Evolutionary conservation across 192 early-diverging fungal genomes (phyloP), one percentile per base, ranked within the genome.

Genomic region (Coemansia sp.): DNA sequence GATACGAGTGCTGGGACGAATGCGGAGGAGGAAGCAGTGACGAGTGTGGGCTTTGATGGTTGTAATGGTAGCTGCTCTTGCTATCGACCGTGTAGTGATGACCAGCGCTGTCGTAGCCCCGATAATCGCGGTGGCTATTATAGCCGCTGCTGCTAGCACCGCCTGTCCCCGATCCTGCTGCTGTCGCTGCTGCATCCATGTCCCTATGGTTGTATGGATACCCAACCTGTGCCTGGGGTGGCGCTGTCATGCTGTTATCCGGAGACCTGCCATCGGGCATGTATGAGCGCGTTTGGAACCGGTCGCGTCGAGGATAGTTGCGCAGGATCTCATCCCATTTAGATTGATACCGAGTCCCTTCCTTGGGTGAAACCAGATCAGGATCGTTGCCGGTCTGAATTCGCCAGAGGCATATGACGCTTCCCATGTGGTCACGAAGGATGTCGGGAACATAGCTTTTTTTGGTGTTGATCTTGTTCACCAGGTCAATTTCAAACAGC

Each of bases 241-340:
- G 60, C 36, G 31, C 12, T 18, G 2, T 20, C 34, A 42, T 17
- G 31, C 22, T 4, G 18, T 3, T 17, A 48, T 68, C 59, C 10
- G 48, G 25, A 8, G 29, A 29, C 22, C 62, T 48, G 0, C 51
- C 52, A 16, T 68, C 72, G 14, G 63, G 59, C 28, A 65, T 7
- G 34, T 65, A 61, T 34, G 62, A 28, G 61, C 64, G 80, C 11
- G 57, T 40, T 30, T 68, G 68, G 33, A 71, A 68, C 30, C 68
- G 75, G 55, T 82, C 80, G 34, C 80, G 71, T 4, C 80, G 67
- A 54, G 80, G 80, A 25, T 71, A 68, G 18, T 60, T 73, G 64
- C 80, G 80, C 65, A 82, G 48, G 17, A 82, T 82, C 38, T 82
- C 80, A 60, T 82, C 80, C 80, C 80, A 82, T 28, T 76, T 82